Percentiles rank a stretch among this genome's conserved stretches.
Evolutionary conservation across 371 early-diverging fungal species (phyloP).

Genomic region (Gilbertella persicaria): DNA sequence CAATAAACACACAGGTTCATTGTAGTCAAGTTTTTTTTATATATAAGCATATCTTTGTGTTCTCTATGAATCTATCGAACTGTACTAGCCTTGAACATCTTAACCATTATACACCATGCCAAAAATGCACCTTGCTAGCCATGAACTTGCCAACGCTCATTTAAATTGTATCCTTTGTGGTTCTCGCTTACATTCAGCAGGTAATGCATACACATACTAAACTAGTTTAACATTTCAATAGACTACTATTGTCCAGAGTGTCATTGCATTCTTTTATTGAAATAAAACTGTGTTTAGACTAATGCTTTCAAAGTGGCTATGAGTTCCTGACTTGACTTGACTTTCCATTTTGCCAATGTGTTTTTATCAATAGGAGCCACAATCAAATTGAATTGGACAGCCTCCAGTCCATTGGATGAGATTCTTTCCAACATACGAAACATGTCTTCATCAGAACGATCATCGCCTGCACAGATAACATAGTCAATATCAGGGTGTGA

Average conservation of each 20-base stretch:
- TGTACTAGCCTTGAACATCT: no score
- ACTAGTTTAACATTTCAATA: background rate
- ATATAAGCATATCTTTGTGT: background rate
- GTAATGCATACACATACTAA: no score
- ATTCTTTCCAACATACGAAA: conserved; percentile 60
- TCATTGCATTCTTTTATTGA: background rate
- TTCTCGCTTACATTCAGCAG: conserved; percentile 37
- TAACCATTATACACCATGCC: no score
- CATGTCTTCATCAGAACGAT: conserved; percentile 98
- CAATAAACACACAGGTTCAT: background rate
- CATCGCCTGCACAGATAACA: conserved; percentile 92
- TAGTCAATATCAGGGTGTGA: conserved; percentile 70
- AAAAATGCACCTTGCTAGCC: no score
- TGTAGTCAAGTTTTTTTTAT: conserved; percentile 1
- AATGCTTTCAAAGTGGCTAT: conserved; percentile 22
- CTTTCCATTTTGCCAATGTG: conserved; percentile 81
- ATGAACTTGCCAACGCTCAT: no score
- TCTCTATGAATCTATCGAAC: background rate
- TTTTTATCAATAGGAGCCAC: conserved; percentile 76
- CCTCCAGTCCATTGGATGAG: conserved; percentile 12
- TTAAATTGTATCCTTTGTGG: no score
- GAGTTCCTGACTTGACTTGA: conserved; percentile 50
- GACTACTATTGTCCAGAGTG: no score
- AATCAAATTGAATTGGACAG: conserved; percentile 58
- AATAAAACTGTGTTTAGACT: background rate